Percentiles rank a stretch among this genome's conserved stretches.
phyloP scores from a whole-genome alignment of 2,329 filamentous ascomycete species.

The Trichoderma koningiopsis region DNA sequence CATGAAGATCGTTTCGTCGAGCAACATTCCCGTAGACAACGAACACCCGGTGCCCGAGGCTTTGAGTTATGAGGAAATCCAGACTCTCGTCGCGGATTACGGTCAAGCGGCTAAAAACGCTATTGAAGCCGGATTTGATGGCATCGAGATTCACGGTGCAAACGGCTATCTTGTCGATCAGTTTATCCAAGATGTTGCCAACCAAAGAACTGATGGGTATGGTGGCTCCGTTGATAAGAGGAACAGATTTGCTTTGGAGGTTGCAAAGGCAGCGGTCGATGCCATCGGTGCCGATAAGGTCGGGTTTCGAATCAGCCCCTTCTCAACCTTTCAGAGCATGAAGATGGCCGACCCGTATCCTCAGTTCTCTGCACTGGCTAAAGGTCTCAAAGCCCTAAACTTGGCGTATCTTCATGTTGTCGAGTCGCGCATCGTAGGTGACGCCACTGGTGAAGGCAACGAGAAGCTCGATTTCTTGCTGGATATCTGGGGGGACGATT shows the following conservation, averaged over 20 bases:
- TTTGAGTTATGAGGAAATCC: constrained; percentile 66
- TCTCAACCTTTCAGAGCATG: constrained; percentile 64
- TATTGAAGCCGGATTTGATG: constrained; percentile 53
- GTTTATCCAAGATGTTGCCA: constrained; percentile 54
- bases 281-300: constrained; percentile 46
- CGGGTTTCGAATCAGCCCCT: constrained; percentile 63
- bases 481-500: too few relatives aligned
- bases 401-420: constrained; percentile 65
- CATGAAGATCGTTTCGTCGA: constrained; percentile 14
- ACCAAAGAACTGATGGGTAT: constrained; percentile 52
- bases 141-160: constrained; percentile 49
- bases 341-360: constrained; percentile 61
- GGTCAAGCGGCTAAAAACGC: constrained; percentile 56
- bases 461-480: constrained; percentile 36
- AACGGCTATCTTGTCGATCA: constrained; percentile 63
- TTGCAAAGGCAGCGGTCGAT: constrained; percentile 42
- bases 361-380: constrained; percentile 62
- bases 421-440: constrained; percentile 56
- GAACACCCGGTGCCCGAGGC: constrained; percentile 50
- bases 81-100: constrained; percentile 60
- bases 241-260: constrained; percentile 49
- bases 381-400: constrained; percentile 38
- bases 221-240: constrained; percentile 55
- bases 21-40: neutral
- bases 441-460: constrained; percentile 41